Base-by-base conservation (phyloP, 2,329 filamentous ascomycete species). In the Aspergillus calidoustus region DNA sequence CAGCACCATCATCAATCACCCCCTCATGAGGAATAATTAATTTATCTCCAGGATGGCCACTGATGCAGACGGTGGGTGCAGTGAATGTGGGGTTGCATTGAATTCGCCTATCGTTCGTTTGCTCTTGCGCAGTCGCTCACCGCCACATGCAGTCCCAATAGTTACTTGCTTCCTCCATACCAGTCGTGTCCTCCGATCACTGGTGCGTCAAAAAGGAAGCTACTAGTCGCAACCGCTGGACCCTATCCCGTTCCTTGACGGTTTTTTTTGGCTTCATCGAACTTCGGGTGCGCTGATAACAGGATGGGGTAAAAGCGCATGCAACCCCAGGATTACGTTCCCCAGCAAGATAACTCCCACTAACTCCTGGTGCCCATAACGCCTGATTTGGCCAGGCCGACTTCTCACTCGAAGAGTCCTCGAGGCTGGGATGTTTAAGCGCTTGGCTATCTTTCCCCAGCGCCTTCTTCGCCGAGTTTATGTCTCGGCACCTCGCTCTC, bases 81-180 rank as follows among this genome's bases (percentile, higher is more conserved):
- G 54, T 41, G 53, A 61, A 65, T 68, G 67, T 69, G 67, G 67
- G 67, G 67, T 69, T 68, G 57, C 55, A 54, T 65, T 54, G 51
- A 63, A 65, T 66, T 69, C 64, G 62, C 64, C 67, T 69, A 61
- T 67, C 53, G 59, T 61, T 59, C 63, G 57, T 66, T 67, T 64
- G 64, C 47, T 66, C 46, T 58, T 58, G 57, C 61, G 30, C 53
- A 25, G 43, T 63, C 59, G 54, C 63, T 69, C 67, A 69, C 67
- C 67, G 67, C 67, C 67, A 69, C 64, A 64, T 68, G 61, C 58
- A 64, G 38, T 49, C 54, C 53, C 43, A 51, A 60, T 57, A 41
- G 51, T 41, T 30, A 46, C 60, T 54, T 53, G 54, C 50, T 60
- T 54, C 51, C 30, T 49, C 30, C 17, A 46, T 58, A 38, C 58